Base-by-base conservation (phyloP, 192 early-diverging fungal genomes). In the Rhizoclosmatium globosum region DNA sequence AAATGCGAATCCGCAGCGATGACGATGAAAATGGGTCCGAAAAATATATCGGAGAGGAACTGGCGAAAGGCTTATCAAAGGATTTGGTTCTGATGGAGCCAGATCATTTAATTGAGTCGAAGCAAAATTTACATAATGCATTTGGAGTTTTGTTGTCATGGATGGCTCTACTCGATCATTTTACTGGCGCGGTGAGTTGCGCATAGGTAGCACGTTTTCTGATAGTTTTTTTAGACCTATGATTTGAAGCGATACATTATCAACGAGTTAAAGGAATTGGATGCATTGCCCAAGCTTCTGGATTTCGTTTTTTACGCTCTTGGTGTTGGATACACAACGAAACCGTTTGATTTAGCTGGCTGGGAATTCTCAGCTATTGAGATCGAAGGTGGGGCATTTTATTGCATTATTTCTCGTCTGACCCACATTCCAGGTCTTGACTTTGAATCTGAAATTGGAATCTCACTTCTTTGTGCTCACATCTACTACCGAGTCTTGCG, bases 101-200 rank as follows among this genome's bases (percentile, higher is more conserved):
- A 19, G 47, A 61, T 6, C 21, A 64, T 74, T 50, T 75, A 53
- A 53, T 77, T 23, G 44, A 62, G 13, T 62, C 68, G 3, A 57
- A 72, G 47, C 68, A 31, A 62, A 85, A 67, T 43, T 74, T 85
- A 2, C 84, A 91, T 71, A 56, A 79, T 6, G 85, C 81, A 0
- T 83, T 94, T 31, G 92, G 94, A 19, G 91, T 92, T 73, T 80
- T 96, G 2, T 78, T 94, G 46, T 82, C 89, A 3, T 94, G 93
- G 91, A 89, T 93, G 85, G 81, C 91, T 3, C 68, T 95, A 11
- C 91, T 95, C 68, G 92, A 92, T 74, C 91, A 95, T 42, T 94
- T 96, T 79, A 86, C 90, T 41, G 91, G 94, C 75, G 89, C 92
- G 50, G 93, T 94, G 88, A 82, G 84, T 38, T 7, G 41, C 65